Conservation (phyloP, 2,329 filamentous ascomycete genomes). For the Colletotrichum cuscutae region DNA sequence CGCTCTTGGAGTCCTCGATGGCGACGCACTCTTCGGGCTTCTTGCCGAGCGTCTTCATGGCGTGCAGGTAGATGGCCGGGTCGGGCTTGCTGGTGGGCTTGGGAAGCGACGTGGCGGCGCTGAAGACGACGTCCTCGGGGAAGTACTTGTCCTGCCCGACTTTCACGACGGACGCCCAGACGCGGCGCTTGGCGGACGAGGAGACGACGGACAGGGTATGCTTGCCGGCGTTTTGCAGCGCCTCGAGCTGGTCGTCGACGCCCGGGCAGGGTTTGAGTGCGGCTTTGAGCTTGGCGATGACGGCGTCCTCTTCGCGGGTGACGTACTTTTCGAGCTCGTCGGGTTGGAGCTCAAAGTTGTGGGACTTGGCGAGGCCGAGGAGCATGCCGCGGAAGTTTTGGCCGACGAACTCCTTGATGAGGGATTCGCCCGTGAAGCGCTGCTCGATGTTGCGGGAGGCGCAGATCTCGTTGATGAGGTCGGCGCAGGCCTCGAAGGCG, state of each 20-base stretch:
- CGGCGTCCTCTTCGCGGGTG: constrained; percentile 80
- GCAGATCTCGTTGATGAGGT: constrained; percentile 88
- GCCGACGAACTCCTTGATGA: constrained; percentile 89
- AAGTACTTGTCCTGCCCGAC: constrained; percentile 86
- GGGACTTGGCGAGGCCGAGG: constrained; percentile 77
- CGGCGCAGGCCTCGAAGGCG: constrained; percentile 91
- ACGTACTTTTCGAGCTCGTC: constrained; percentile 82
- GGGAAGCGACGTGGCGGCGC: constrained; percentile 80
- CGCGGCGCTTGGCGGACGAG: constrained; percentile 81
- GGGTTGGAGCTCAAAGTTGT: constrained; percentile 75
- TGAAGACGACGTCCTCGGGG: constrained; percentile 78
- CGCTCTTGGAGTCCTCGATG: constrained; percentile 90
- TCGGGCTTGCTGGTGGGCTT: constrained; percentile 91
- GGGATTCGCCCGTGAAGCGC: constrained; percentile 80
- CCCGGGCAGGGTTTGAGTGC: constrained; percentile 76
- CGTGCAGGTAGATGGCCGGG: constrained; percentile 86
- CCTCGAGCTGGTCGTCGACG: constrained; percentile 74
- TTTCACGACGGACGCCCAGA: constrained; percentile 82
- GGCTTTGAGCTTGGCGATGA: constrained; percentile 81
- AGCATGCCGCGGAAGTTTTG: constrained; percentile 97
- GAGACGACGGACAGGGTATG: constrained; percentile 85
- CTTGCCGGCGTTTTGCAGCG: constrained; percentile 67
- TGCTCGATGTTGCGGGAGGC: constrained; percentile 69
- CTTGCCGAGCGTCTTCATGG: constrained; percentile 78
- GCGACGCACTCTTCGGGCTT: constrained; percentile 78